Conservation (phyloP, 371 early-diverging fungal genomes). For the Mucor plumbeus region DNA sequence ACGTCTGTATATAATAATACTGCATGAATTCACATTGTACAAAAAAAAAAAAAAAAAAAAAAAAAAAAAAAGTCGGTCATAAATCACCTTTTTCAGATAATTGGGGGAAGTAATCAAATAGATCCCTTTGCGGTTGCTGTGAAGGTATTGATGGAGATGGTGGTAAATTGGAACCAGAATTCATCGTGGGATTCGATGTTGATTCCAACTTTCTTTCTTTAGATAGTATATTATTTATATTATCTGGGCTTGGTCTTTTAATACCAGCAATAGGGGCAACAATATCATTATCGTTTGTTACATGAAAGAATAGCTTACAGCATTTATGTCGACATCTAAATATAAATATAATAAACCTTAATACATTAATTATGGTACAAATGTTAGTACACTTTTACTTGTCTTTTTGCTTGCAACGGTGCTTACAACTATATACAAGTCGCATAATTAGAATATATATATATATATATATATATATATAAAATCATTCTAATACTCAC, state of each 20-base stretch:
- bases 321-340: conserved; percentile 27
- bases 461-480: neutral
- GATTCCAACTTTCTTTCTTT: neutral
- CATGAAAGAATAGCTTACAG: conserved; percentile 7
- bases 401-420: conserved; percentile 42
- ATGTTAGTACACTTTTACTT: conserved; percentile 18
- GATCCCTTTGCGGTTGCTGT: neutral
- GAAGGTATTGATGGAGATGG: neutral
- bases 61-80: neutral
- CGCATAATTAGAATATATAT: no score
- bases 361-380: no score
- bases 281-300: neutral
- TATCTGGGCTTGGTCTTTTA: neutral
- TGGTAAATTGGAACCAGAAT: neutral
- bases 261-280: neutral
- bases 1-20: neutral
- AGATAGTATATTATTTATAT: neutral
- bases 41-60: no score
- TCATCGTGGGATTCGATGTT: neutral
- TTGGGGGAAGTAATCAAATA: neutral
- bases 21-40: neutral
- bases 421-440: conserved; percentile 37
- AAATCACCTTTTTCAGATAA: conserved; percentile 8
- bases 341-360: no score
- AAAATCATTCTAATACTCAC: neutral